Conservation (phyloP, 805 yeast species). For the Metschnikowia lachancei region DNA sequence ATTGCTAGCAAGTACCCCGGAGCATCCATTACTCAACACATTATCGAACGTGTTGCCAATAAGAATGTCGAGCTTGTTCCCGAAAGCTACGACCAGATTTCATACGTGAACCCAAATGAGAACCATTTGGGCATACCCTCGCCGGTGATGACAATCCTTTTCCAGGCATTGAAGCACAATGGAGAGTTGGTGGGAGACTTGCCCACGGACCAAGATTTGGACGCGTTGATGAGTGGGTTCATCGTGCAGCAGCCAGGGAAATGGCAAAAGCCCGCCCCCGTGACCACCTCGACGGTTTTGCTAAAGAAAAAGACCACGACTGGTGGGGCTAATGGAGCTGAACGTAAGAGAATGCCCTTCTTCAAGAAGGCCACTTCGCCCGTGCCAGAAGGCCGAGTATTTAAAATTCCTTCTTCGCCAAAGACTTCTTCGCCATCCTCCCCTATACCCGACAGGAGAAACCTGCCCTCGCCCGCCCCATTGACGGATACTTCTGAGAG, state of each 20-base stretch:
- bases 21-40: constrained; percentile 44
- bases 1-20: constrained; percentile 28
- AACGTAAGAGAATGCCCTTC: constrained; percentile 19
- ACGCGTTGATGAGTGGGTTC: constrained; percentile 67
- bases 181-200: constrained; percentile 56
- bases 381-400: background rate
- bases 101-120: constrained; percentile 56
- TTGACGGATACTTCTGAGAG: constrained; percentile 47
- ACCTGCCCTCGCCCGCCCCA: constrained; percentile 21
- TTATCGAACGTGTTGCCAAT: constrained; percentile 57
- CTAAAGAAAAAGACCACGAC: constrained; percentile 27
- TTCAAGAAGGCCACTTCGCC: constrained; percentile 17
- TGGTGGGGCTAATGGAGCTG: background rate
- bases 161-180: constrained; percentile 36
- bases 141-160: constrained; percentile 40
- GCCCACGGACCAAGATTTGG: constrained; percentile 50
- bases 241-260: constrained; percentile 37
- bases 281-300: constrained; percentile 28
- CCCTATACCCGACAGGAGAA: background rate
- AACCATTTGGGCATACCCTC: constrained; percentile 45
- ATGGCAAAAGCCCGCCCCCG: constrained; percentile 57
- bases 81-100: constrained; percentile 42
- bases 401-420: too few species aligned
- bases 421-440: too few species aligned
- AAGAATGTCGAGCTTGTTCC: constrained; percentile 40